Evolutionary conservation across 257 asterid species (phyloP), one percentile per base, ranked within the genome.

Genomic region (Petrea volubilis): DNA sequence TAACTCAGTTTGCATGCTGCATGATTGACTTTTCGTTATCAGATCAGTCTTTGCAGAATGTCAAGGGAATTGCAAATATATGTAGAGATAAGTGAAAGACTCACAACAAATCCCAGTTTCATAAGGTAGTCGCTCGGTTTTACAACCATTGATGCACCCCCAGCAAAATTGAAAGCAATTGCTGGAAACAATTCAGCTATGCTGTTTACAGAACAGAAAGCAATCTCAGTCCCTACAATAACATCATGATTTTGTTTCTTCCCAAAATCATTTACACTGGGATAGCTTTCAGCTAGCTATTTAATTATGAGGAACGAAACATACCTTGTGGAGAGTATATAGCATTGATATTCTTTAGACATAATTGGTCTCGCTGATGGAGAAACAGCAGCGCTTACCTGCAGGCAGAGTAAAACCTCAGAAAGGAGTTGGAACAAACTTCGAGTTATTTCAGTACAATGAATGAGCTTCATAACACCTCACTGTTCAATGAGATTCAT

Each of bases 41-140:
- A 60, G 76, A 51, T 10, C 21, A 59, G 23, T 55, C 38, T 41
- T 40, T 36, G 38, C 38, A 55, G 34, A 60, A 63, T 24, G 62
- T 29, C 9, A 3, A 13, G 44, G 59, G 21, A 38, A 20, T 49
- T 38, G 31, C 43, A 70, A 31, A 52, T 28, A 28, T 40, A 63
- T 31, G 66, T 21, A 17, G 55, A 11, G 64, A 63, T 15, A 59
- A 69, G 71, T 36, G 34, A 51, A 74, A 78, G 60, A 86, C 96
- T 86, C 79, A 89, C 97, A 34, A 70, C 79, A 81, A 75, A 86
- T 66, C 92, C 93, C 83, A 76, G 61, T 79, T 81, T 89, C 68
- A 86, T 79, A 50, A 92, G 95, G 83, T 89, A 92, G 79, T 92
- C 97, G 14, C 60, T 64, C 31, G 97, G 97, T 80, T 89, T 86